Evolutionary conservation across 768 basidiomycete genomes (phyloP).

Genomic region (Gyrodon lividus): DNA sequence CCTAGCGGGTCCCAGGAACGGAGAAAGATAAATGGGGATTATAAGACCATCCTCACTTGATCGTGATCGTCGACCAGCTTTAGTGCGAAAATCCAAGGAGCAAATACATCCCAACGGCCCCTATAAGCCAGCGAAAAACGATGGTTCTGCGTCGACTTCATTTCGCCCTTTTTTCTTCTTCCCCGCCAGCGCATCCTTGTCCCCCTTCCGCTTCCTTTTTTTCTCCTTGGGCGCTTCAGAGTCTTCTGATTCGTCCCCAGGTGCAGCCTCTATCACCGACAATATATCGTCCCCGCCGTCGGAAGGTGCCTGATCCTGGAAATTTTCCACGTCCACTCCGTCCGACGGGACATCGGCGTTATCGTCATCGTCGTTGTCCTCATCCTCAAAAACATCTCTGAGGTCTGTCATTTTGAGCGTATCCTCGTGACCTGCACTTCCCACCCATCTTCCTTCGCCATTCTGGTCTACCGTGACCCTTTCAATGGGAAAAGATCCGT

Average conservation of each 20-base stretch:
- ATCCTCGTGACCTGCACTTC: slow-evolving; percentile 90
- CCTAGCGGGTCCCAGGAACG: not conserved
- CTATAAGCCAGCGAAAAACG: slow-evolving; percentile 69
- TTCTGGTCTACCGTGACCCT: slow-evolving; percentile 66
- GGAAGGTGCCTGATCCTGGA: slow-evolving; percentile 13
- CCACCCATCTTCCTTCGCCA: slow-evolving; percentile 78
- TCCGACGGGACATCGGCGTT: slow-evolving; percentile 25
- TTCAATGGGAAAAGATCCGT: slow-evolving; percentile 91
- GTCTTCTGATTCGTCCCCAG: slow-evolving; percentile 24
- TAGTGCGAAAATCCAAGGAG: no score
- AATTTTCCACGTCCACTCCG: slow-evolving; percentile 6
- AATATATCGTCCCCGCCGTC: not conserved
- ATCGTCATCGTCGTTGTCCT: slow-evolving; percentile 31
- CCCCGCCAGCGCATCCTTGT: slow-evolving; percentile 45
- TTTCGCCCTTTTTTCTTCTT: slow-evolving; percentile 62
- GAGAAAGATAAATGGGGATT: not conserved
- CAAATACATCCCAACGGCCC: not conserved
- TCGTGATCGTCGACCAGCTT: no score
- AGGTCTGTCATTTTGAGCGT: slow-evolving; percentile 82
- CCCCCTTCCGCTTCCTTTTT: slow-evolving; percentile 59
- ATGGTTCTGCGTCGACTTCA: slow-evolving; percentile 51
- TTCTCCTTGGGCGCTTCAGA: slow-evolving; percentile 35
- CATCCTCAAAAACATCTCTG: slow-evolving; percentile 62
- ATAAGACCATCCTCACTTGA: not conserved
- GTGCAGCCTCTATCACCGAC: slow-evolving; percentile 17